Percentiles rank a stretch among this genome's conserved stretches.
These are phyloP conservation scores for Oryza glumipatula DNA, from an alignment of 176 grass and related monocot genomes.

Conservation along the genomic window DNA sequence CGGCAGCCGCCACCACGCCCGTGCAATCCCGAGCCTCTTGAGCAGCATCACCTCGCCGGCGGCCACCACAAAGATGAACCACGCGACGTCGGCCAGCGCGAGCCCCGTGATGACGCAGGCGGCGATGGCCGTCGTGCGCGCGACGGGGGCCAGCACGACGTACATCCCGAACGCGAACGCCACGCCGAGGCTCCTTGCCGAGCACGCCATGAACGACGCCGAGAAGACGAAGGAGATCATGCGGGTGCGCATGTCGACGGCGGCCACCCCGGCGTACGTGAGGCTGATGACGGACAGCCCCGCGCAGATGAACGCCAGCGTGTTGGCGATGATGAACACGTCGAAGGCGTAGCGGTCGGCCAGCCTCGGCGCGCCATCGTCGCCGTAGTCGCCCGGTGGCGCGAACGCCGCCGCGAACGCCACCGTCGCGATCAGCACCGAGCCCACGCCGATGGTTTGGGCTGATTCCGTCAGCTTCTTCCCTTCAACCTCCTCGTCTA, in stretches of 20 bases:
- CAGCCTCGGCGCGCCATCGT: conserved; percentile 17
- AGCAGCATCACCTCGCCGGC: conserved; percentile 2
- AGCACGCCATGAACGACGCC: conserved; percentile 14
- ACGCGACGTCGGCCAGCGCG: neutral
- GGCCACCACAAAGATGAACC: neutral
- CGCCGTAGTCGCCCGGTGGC: conserved; percentile 20
- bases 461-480: conserved; percentile 41
- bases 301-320: conserved; percentile 41
- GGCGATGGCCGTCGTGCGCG: conserved; percentile 7
- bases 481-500: neutral
- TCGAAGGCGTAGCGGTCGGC: conserved; percentile 1
- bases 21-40: conserved; percentile 9
- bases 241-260: conserved; percentile 40
- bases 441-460: conserved; percentile 43
- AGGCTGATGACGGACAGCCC: conserved; percentile 40
- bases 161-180: conserved; percentile 40
- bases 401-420: conserved; percentile 42
- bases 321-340: conserved; percentile 46
- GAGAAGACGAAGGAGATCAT: conserved; percentile 30
- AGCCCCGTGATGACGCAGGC: conserved; percentile 21
- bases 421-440: conserved; percentile 45
- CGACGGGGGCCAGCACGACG: conserved; percentile 1
- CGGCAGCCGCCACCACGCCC: conserved; percentile 3
- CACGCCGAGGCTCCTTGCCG: conserved; percentile 39
- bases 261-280: conserved; percentile 42